Base-by-base conservation (phyloP, 495 filamentous ascomycete species). In the Penicillium roqueforti region DNA sequence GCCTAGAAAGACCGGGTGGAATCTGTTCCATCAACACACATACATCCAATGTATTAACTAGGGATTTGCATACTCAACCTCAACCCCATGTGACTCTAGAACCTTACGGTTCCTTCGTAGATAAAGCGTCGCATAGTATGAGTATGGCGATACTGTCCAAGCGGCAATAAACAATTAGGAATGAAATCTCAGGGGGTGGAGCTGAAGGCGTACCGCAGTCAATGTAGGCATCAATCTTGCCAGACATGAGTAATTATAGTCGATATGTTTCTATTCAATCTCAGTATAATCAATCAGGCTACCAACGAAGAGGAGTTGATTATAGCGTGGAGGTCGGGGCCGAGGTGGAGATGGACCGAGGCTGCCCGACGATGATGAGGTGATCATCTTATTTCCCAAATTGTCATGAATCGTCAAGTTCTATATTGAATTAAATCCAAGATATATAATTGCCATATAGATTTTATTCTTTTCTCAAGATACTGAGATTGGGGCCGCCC, bases 1-100 rank as follows among this genome's bases (percentile, higher is more conserved):
- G 43, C 85, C 86, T n/a, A 92, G 72, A 59, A 92, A 84, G 42
- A 89, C 69, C 13, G 88, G 88, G 58, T 84, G 75, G 47, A 84
- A 78, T 54, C 85, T 88, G 48, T 47, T 18, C n/a, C 14, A 11
- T 60, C 18, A 65, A 47, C 41, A 2, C n/a, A 28, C 6, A 23
- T 28, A 28, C 6, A 23, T 28, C 13, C 11, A 4, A 47, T 56
- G 28, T 8, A 42, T 40, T 43, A 22, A 25, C 23, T 13, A 47
- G 19, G n/a, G 41, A 31, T 18, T 4, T 19, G 47, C 76, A 51
- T 67, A 88, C 82, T 89, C 83, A 31, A 90, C 54, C 19, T 81
- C 75, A 6, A 90, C 76, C 22, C 74, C 74, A 57, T 89, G 75
- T 4, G 75, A 73, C 28, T 69, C 67, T 3, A 90, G 74, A 0